Evolutionary conservation across 106 monocot species (phyloP).

Genomic region (Amphibolis antarctica): DNA sequence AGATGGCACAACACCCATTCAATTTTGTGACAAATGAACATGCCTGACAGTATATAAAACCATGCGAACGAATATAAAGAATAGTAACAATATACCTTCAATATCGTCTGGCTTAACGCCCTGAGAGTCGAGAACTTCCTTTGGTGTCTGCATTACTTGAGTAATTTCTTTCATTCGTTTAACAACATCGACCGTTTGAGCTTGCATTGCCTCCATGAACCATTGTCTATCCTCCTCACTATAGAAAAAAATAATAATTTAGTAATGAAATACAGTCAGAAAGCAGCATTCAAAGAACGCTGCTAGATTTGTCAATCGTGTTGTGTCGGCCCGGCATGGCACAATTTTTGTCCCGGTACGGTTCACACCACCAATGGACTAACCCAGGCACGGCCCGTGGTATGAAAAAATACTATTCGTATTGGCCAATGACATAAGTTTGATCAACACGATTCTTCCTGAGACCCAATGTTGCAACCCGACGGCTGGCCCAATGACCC

Average conservation of each 20-base stretch:
- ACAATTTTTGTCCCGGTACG: no score
- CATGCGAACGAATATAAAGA: not conserved
- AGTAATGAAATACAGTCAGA: not conserved
- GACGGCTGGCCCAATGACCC: no score
- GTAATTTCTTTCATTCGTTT: slow-evolving; percentile 99
- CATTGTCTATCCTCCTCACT: slow-evolving; percentile 81
- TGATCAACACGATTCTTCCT: no score
- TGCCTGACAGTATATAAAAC: not conserved
- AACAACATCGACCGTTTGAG: slow-evolving; percentile 59
- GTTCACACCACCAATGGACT: no score
- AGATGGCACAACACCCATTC: no score
- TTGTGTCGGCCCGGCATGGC: no score
- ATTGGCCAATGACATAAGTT: no score
- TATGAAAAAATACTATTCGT: no score
- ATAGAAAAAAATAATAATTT: not conserved
- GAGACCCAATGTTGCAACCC: no score
- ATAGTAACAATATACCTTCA: slow-evolving; percentile 36
- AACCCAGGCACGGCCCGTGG: no score
- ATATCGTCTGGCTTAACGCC: slow-evolving; percentile 64
- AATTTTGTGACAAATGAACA: no score
- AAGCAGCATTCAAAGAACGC: not conserved
- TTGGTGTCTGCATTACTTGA: slow-evolving; percentile 66
- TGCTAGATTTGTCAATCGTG: no score
- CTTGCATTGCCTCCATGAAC: slow-evolving; percentile 99
- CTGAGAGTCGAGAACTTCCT: slow-evolving; percentile 59